Evolutionary conservation across 1,139 yeast species (phyloP), one percentile per base, ranked within the genome.

Genomic region (Hyphopichia wangnamkhiaoensis): DNA sequence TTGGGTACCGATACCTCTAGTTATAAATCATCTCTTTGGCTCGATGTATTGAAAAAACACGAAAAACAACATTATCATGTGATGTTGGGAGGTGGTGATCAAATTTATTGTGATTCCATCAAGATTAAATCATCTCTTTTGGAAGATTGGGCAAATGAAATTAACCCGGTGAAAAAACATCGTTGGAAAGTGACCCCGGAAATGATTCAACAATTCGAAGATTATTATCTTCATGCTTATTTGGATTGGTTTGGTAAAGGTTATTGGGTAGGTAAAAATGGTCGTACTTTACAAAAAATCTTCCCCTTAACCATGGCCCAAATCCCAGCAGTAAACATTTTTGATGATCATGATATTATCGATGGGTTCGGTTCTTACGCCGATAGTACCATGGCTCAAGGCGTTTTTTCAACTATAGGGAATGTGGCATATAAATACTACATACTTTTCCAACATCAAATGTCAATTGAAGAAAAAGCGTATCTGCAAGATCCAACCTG

Each of bases 71-170:
- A 84, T 35, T 89, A 87, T 64, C 97, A 93, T 58, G 97, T 89
- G 5, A 90, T 91, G 95, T 70, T 91, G 31, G 98, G 98, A 16
- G 98, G 98, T 36, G 98, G 98, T 25, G 98, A 93, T 61, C 98
- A 93, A 64, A 76, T 93, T 38, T 93, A 93, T 61, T 82, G 91
- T 41, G 98, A 93, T 61, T 74, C 90, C 3, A 80, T 93, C 49
- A 86, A 84, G 57, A 53, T 76, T 27, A 71, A 80, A 31, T 79
- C 84, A 5, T 54, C 71, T 34, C 67, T 71, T 26, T 74, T 84
- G 49, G 64, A 74, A 44, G 60, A 77, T 31, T 91, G 97, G 97
- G 61, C 80, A 32, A 56, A 66, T 24, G 80, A 76, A 45, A 69
- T 65, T 33, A 76, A 75, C 47, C 68, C 76, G 29, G 43, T 68